A percentile compares a stretch with the other conserved stretches of the same genome.
Evolutionary conservation across 805 yeast genomes (phyloP).

Genomic region (Sugiyamaella boreocaroliniensis): DNA sequence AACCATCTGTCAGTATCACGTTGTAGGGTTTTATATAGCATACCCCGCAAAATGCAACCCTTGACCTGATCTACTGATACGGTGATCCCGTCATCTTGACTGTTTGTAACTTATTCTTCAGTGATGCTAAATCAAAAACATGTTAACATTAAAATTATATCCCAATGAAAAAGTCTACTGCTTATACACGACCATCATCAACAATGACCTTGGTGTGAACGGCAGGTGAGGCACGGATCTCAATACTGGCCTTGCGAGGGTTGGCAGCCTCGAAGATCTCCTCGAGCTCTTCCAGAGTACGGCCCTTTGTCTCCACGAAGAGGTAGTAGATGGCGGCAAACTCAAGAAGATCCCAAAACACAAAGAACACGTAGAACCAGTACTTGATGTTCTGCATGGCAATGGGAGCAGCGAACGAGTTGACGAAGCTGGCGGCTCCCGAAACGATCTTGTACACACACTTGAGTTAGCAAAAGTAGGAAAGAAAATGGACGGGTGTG

Average conservation of each 20-base stretch:
- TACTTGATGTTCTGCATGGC: slow-evolving; percentile 30
- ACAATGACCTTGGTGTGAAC: neutral
- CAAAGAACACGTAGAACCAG: slow-evolving; percentile 31
- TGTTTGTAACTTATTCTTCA: no score
- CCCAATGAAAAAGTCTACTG: no score
- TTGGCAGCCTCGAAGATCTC: slow-evolving; percentile 8
- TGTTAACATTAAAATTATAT: no score
- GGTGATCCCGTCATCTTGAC: no score
- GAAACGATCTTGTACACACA: slow-evolving; percentile 8
- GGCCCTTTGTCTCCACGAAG: slow-evolving; percentile 21
- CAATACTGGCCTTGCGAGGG: slow-evolving; percentile 10
- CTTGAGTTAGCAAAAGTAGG: neutral
- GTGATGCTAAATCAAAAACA: no score
- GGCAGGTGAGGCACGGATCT: neutral
- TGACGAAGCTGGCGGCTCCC: slow-evolving; percentile 18
- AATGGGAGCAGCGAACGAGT: slow-evolving; percentile 19
- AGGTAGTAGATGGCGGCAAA: slow-evolving; percentile 31
- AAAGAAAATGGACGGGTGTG: neutral
- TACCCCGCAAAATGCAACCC: no score
- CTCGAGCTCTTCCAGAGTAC: slow-evolving; percentile 17
- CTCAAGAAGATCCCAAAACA: slow-evolving; percentile 28
- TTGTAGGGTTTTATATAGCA: no score
- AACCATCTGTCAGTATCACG: neutral
- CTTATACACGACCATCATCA: neutral
- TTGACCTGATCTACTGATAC: no score